phyloP scores from a whole-genome alignment of 2,329 filamentous ascomycete species.

The Gnomoniopsis smithogilvyi region DNA sequence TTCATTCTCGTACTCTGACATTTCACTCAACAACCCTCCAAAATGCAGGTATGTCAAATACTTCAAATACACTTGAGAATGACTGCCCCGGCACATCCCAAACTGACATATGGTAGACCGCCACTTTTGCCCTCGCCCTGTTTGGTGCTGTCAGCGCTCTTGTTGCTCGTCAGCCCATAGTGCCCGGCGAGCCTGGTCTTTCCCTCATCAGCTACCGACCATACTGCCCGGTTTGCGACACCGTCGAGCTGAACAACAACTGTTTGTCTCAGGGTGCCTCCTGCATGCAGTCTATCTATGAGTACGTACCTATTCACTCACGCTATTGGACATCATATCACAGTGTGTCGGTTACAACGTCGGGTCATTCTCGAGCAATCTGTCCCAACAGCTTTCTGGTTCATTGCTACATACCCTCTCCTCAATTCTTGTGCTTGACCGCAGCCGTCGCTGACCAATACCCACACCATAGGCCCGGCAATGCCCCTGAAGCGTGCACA shows the following conservation, averaged over 20 bases:
- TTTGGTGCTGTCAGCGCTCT: conserved; percentile 17
- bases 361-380: background rate
- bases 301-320: background rate
- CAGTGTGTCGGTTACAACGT: background rate
- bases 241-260: conserved; percentile 15
- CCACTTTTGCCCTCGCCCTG: conserved; percentile 12
- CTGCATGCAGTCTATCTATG: background rate
- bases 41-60: conserved; percentile 11
- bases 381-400: background rate
- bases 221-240: conserved; percentile 18
- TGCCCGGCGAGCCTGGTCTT: background rate
- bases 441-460: background rate
- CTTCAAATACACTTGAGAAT: too few relatives aligned
- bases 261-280: background rate
- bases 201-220: conserved; percentile 16
- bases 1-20: background rate
- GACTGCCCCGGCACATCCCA: too few relatives aligned
- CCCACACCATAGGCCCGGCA: background rate
- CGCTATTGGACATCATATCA: background rate
- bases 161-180: conserved; percentile 4
- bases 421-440: background rate
- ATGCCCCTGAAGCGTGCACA: background rate
- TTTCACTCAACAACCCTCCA: background rate
- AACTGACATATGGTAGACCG: conserved; percentile 1
- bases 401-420: background rate